Conservation (phyloP, 1,139 yeast species). For the Kodamaea plutei region DNA sequence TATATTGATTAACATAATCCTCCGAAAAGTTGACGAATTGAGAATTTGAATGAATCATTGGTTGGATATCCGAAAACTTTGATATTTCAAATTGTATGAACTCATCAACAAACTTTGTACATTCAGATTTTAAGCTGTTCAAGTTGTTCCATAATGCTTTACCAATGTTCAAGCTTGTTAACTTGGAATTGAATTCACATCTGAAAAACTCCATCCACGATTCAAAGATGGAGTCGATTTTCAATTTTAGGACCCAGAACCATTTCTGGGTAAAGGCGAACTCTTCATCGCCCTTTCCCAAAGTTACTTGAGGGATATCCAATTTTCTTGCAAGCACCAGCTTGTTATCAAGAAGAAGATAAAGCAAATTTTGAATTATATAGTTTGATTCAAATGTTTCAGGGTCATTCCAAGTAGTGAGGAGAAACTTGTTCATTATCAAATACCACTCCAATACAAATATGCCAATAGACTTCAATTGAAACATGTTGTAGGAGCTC, state of each 20-base stretch:
- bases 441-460: conserved; percentile 40
- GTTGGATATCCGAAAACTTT: too few species aligned
- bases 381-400: conserved; percentile 15
- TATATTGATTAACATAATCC: conserved; percentile 5
- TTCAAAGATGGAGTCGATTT: conserved; percentile 24
- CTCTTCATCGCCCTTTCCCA: conserved; percentile 13
- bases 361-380: conserved; percentile 14
- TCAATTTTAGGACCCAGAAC: conserved; percentile 25
- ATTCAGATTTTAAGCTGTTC: conserved; percentile 13
- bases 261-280: conserved; percentile 23
- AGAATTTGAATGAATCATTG: too few species aligned
- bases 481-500: conserved; percentile 11
- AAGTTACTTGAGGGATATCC: conserved; percentile 3
- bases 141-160: conserved; percentile 13
- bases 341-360: conserved; percentile 15
- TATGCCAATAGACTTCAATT: conserved; percentile 12
- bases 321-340: conserved; percentile 11
- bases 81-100: conserved; percentile 13
- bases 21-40: too few species aligned
- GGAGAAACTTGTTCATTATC: conserved; percentile 31
- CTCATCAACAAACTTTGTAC: conserved; percentile 17
- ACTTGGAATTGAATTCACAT: conserved; percentile 9
- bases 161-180: conserved; percentile 6
- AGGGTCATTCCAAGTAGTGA: conserved; percentile 15
- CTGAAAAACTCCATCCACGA: conserved; percentile 22